Base-by-base conservation (phyloP, 1,284 basidiomycete genomes). In the Pterulicium gracile region DNA sequence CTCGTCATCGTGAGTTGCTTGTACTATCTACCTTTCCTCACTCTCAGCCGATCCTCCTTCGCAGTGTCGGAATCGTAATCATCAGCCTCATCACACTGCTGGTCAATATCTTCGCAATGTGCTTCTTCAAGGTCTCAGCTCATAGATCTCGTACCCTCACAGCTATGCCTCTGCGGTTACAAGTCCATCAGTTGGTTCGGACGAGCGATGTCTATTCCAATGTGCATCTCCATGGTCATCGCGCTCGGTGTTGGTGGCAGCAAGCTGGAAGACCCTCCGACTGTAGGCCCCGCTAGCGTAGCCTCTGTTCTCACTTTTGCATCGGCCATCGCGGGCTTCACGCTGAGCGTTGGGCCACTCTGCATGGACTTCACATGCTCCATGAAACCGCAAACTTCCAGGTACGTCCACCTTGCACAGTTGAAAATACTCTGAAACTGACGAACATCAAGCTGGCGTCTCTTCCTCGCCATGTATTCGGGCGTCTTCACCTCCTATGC, bases 151-250 rank as follows among this genome's bases (percentile, higher is more conserved):
- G n/a, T n/a, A n/a, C n/a, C n/a, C n/a, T n/a, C n/a, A n/a, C n/a
- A n/a, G n/a, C n/a, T n/a, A 15, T 88, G 84, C 7, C 91, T 93
- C 59, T 86, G 79, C 57, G 89, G 89, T 0, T 81, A 81, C 58
- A 76, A 69, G 43, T 74, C 90, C 7, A 68, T 93, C n/a, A 73
- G 68, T 48, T 82, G 77, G 75, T 88, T 87, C 53, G 88, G 89
- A 56, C 75, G 80, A 4, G 55, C 84, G 3, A 69, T 83, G 3
- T 92, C 87, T 82, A 67, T 88, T 17, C 89, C 89, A 0, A 77
- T 92, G 23, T 59, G 92, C 21, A 67, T 94, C 40, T 74, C 81
- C 24, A 90, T 82, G 62, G 58, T 91, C 45, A 78, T 91, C 47
- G 77, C 83, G 5, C 66, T 85, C 27, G 88, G 86, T 0, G 64